These are phyloP conservation scores for Blepharisma stoltei DNA, from an alignment of 73 alveolate genomes.

Conservation along the genomic window DNA sequence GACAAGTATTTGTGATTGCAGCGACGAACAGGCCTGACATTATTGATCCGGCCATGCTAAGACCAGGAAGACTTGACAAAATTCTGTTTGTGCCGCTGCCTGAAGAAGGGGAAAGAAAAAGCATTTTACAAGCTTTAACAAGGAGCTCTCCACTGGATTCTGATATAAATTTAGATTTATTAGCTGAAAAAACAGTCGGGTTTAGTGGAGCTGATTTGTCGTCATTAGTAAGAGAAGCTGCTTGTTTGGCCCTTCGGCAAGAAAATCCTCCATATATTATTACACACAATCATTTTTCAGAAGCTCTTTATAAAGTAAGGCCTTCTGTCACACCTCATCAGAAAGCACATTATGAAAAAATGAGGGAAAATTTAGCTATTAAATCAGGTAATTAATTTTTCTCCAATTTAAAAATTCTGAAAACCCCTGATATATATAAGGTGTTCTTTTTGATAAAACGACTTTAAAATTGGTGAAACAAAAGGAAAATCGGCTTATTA, in stretches of 20 bases:
- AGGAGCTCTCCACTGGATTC: constrained; percentile 70
- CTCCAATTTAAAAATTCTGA: no score
- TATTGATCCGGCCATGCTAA: constrained; percentile 98
- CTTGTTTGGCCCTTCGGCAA: constrained; percentile 74
- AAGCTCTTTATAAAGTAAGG: constrained; percentile 75
- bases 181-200: constrained; percentile 89
- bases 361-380: constrained; percentile 27
- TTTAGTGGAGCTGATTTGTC: constrained; percentile 99
- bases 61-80: constrained; percentile 98
- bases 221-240: constrained; percentile 95
- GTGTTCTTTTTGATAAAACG: no score
- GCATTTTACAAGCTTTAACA: constrained; percentile 85
- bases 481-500: no score
- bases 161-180: constrained; percentile 69
- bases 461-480: no score
- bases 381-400: no score
- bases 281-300: constrained; percentile 70
- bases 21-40: constrained; percentile 99
- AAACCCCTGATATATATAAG: no score
- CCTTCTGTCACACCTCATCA: constrained; percentile 88
- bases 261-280: constrained; percentile 45
- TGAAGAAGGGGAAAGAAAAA: constrained; percentile 84
- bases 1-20: constrained; percentile 95
- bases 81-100: constrained; percentile 98
- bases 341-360: constrained; percentile 66